phyloP scores from a whole-genome alignment of 306 rosid genomes.

The Glycine soja region DNA sequence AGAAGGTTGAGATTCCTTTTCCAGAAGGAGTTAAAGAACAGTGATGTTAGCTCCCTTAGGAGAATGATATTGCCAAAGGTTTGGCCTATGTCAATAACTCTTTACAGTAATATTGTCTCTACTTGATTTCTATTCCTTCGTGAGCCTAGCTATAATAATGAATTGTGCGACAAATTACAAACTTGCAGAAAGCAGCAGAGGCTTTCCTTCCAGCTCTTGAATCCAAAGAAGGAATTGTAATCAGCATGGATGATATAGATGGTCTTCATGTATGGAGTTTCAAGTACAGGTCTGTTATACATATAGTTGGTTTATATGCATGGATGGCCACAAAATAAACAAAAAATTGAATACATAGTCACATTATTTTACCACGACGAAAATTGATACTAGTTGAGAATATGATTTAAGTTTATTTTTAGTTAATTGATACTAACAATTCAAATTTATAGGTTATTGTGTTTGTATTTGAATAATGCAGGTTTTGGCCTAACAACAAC shows the following conservation, averaged over 20 bases:
- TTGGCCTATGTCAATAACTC: not conserved
- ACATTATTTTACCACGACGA: not conserved
- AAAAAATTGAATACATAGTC: not conserved
- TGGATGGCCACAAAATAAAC: not conserved
- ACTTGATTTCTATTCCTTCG: conserved; percentile 15
- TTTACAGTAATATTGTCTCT: not conserved
- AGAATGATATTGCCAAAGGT: conserved; percentile 98
- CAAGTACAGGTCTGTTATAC: conserved; percentile 76
- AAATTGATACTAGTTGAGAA: conserved; percentile 22
- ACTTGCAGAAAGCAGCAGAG: conserved; percentile 87
- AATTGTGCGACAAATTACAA: not conserved
- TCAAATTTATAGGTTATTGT: not conserved
- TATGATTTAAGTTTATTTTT: conserved; percentile 6
- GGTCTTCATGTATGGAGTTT: conserved; percentile 92
- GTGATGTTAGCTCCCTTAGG: conserved; percentile 92
- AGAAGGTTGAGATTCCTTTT: conserved; percentile 76
- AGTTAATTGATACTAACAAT: conserved; percentile 5
- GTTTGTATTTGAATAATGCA: conserved; percentile 47
- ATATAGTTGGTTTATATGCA: not conserved
- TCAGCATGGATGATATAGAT: conserved; percentile 88
- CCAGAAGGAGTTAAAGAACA: conserved; percentile 89
- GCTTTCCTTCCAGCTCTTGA: conserved; percentile 83
- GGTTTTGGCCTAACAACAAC: conserved; percentile 98
- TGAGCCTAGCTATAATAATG: not conserved
- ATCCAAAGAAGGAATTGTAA: conserved; percentile 81